Evolutionary conservation across 2,329 filamentous ascomycete species (phyloP), one percentile per base, ranked within the genome.

Genomic region (Pezicula radicicola): DNA sequence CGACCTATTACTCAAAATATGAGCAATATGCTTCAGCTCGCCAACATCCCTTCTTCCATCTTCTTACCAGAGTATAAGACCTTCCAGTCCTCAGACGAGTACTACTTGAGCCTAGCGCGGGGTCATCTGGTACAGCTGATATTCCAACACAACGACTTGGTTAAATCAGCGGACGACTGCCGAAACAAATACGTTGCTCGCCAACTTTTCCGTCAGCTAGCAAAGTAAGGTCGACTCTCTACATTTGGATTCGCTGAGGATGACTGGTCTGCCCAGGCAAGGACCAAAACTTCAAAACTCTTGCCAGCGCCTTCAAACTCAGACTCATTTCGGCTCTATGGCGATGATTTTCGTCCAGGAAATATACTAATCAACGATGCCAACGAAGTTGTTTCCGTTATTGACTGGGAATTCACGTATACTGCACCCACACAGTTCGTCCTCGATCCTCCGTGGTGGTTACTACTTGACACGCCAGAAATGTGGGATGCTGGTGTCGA

Each of bases 141-240:
- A 7, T 71, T 71, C 49, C 70, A 75, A 53, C 68, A 65, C 43
- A 73, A 75, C 51, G 64, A 72, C 36, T 55, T 65, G 0, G 57
- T 73, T 2, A 48, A 51, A 0, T 61, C 63, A 2, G 70, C 67
- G 21, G 67, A 69, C 73, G 72, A n/a, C n/a, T n/a, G n/a, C n/a
- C n/a, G n/a, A n/a, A n/a, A n/a, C n/a, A n/a, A n/a, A n/a, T n/a
- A n/a, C 47, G 63, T 73, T 4, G 66, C 70, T 3, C 70, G 70
- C 5, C 65, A 69, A 16, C 52, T 75, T 0, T 75, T 75, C 51
- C 70, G 67, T 6, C 66, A 58, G 30, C 48, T 70, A 4, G 66
- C 65, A 12, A 49, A 49, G 30, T 46, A 52, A 36, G 52, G 45
- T 27, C 45, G 41, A 46, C 36, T 49, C 25, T 49, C 46, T 28